These are phyloP conservation scores for Epichloe sylvatica DNA, from an alignment of 2,329 filamentous ascomycete species.

Conservation along the genomic window DNA sequence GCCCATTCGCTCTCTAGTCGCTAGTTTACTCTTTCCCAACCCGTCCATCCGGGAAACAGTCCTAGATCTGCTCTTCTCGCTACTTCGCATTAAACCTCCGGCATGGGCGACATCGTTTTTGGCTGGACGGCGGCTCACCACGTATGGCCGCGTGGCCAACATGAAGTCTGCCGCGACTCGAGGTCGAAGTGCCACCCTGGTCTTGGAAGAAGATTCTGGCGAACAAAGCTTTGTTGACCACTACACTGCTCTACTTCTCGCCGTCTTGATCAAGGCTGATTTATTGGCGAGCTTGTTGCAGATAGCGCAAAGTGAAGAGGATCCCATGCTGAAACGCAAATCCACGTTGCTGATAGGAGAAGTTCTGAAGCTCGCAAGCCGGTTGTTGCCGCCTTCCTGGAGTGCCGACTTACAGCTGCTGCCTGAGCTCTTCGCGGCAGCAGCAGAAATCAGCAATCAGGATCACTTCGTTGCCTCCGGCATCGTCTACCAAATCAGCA, in stretches of 20 bases:
- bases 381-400: conserved; percentile 67
- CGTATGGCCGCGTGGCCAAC: conserved; percentile 86
- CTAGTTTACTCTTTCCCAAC: conserved; percentile 46
- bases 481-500: conserved; percentile 95
- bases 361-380: conserved; percentile 76
- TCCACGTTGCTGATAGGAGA: conserved; percentile 84
- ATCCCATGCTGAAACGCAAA: conserved; percentile 65
- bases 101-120: conserved; percentile 91
- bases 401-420: conserved; percentile 77
- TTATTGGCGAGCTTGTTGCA: conserved; percentile 49
- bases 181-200: conserved; percentile 34
- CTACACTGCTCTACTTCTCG: conserved; percentile 78
- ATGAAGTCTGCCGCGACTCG: conserved; percentile 49
- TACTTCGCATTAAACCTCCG: conserved; percentile 78
- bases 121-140: conserved; percentile 81
- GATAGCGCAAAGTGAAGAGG: conserved; percentile 54
- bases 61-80: conserved; percentile 69
- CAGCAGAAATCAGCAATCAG: conserved; percentile 56
- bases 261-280: conserved; percentile 70
- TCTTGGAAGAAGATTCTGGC: conserved; percentile 51
- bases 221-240: conserved; percentile 84
- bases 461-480: conserved; percentile 69
- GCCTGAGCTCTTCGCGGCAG: conserved; percentile 68
- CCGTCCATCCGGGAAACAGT: conserved; percentile 55
- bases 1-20: conserved; percentile 64